Evolutionary conservation across 192 early-diverging fungal species (phyloP).

Genomic region (Spizellomyces punctatus): DNA sequence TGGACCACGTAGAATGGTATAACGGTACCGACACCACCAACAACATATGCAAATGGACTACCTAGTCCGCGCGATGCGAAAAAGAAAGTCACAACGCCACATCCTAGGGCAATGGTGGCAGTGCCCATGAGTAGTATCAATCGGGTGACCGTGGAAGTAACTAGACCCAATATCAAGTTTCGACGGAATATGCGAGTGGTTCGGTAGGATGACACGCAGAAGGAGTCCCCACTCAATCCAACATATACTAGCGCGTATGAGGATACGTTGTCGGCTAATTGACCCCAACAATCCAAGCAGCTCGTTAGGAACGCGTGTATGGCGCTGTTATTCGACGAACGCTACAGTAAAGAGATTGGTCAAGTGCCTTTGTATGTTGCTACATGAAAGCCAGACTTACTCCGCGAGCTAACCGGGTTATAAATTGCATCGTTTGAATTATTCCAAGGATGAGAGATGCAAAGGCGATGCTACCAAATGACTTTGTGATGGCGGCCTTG

Average conservation of each 20-base stretch:
- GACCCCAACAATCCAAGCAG: conserved; percentile 23
- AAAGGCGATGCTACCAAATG: conserved; percentile 69
- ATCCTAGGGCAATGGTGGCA: conserved; percentile 53
- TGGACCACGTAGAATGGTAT: conserved; percentile 56
- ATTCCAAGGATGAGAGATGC: conserved; percentile 63
- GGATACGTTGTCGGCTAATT: conserved; percentile 36
- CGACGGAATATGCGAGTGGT: conserved; percentile 75
- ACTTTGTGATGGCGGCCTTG: conserved; percentile 52
- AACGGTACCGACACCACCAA: conserved; percentile 42
- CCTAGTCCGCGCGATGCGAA: conserved; percentile 27
- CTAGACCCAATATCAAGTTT: conserved; percentile 70
- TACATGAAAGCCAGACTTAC: conserved; percentile 2
- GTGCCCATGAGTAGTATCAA: conserved; percentile 63
- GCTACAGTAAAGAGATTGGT: conserved; percentile 21
- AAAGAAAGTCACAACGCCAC: conserved; percentile 64
- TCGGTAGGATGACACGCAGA: conserved; percentile 54
- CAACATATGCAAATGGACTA: conserved; percentile 65
- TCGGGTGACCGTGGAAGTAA: conserved; percentile 55
- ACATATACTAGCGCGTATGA: conserved; percentile 71
- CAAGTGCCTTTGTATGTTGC: neutral
- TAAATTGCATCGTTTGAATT: conserved; percentile 55
- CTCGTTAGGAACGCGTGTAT: conserved; percentile 14
- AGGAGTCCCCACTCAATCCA: conserved; percentile 70
- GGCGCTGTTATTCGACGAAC: conserved; percentile 19
- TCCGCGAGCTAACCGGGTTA: conserved; percentile 54